A percentile compares a stretch with the other conserved stretches of the same genome.
Evolutionary conservation across 805 yeast species (phyloP).

Genomic region (Candida maesae): DNA sequence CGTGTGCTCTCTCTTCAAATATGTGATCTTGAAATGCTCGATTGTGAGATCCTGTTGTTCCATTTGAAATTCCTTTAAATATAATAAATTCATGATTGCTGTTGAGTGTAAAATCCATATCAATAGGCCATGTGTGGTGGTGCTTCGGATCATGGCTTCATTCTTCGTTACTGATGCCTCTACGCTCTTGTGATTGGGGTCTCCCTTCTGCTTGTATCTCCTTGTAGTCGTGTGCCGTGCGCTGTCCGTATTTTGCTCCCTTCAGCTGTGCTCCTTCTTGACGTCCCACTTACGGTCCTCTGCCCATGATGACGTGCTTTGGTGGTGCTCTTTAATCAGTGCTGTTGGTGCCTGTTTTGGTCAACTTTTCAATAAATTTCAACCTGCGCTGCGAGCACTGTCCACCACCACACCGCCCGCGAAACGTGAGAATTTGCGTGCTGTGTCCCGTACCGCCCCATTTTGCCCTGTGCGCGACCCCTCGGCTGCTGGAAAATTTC

Average conservation of each 20-base stretch:
- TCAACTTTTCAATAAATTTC: slow-evolving; percentile 18
- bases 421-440: slow-evolving; percentile 10
- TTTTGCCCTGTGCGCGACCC: too few species aligned
- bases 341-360: background rate
- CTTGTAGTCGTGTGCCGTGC: too few species aligned
- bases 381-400: slow-evolving; percentile 2
- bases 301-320: slow-evolving; percentile 27
- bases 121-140: too few species aligned
- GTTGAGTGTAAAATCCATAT: too few species aligned
- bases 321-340: slow-evolving; percentile 6
- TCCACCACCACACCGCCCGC: slow-evolving; percentile 1
- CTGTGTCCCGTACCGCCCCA: slow-evolving; percentile 14
- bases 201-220: too few species aligned
- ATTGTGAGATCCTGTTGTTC: too few species aligned
- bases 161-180: too few species aligned
- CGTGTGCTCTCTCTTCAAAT: too few species aligned
- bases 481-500: background rate
- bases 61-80: too few species aligned
- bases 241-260: background rate
- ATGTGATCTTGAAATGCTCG: too few species aligned
- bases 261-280: background rate
- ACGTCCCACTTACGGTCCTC: slow-evolving; percentile 29
- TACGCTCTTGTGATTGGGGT: too few species aligned
- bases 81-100: too few species aligned
- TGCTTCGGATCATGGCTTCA: background rate